These are phyloP conservation scores for Microdochium bolleyi DNA, from an alignment of 2,329 filamentous ascomycete species.

Conservation along the genomic window DNA sequence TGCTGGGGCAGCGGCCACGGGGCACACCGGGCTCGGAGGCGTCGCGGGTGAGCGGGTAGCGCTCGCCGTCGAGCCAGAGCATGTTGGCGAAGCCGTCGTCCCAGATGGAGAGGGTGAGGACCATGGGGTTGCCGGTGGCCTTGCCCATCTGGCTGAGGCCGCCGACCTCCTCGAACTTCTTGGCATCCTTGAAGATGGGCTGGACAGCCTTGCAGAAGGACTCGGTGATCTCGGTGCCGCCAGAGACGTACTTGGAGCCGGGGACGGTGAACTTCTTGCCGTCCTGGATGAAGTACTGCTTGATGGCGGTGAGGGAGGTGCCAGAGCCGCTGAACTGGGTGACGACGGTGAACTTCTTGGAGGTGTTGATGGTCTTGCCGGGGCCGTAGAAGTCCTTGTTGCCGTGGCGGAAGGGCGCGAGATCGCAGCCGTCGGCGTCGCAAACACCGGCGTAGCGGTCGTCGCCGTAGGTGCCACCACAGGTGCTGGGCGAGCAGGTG, in stretches of 20 bases:
- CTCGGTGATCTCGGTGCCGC: conserved; percentile 37
- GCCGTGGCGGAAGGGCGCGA: conserved; percentile 59
- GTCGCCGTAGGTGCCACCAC: conserved; percentile 38
- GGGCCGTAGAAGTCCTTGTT: conserved; percentile 52
- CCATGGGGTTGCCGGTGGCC: conserved; percentile 48
- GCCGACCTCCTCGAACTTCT: conserved; percentile 43
- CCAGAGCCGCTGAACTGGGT: conserved; percentile 48
- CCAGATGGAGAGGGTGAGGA: conserved; percentile 54
- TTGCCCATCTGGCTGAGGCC: conserved; percentile 43
- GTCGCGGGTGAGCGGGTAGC: conserved; percentile 35
- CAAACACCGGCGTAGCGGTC: conserved; percentile 51
- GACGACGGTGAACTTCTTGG: conserved; percentile 50
- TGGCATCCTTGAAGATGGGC: conserved; percentile 40
- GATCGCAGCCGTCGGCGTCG: conserved; percentile 59
- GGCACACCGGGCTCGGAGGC: conserved; percentile 31
- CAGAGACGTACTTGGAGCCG: conserved; percentile 25
- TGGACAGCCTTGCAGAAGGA: conserved; percentile 48
- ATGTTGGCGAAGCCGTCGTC: conserved; percentile 36
- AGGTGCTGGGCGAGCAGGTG: conserved; percentile 36
- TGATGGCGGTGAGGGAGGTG: conserved; percentile 41
- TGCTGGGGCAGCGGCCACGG: conserved; percentile 38
- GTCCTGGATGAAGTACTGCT: conserved; percentile 52
- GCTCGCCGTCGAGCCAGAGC: conserved; percentile 52
- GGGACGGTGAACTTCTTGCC: conserved; percentile 39
- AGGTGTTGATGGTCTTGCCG: conserved; percentile 47